Evolutionary conservation across 31 red algal genomes (phyloP).

Genomic region (Endocladia muricata): DNA sequence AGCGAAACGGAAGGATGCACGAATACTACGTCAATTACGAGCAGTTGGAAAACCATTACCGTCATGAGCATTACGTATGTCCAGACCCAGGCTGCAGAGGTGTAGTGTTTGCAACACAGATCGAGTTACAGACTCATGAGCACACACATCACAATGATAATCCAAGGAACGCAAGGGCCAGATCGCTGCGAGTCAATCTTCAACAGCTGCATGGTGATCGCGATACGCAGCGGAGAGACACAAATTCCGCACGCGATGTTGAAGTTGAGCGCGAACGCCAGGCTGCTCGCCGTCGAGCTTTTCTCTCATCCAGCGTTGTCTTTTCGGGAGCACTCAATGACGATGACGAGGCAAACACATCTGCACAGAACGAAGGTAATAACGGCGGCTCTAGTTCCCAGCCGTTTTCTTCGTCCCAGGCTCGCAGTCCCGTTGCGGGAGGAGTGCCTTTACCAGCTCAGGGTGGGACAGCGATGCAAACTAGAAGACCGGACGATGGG

Average conservation of each 20-base stretch:
- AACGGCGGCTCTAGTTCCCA: background rate
- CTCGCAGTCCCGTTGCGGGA: background rate
- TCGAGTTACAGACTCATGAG: slow-evolving; percentile 84
- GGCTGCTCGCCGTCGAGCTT: slow-evolving; percentile 55
- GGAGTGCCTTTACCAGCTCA: background rate
- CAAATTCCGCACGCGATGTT: slow-evolving; percentile 14
- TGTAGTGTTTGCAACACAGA: slow-evolving; percentile 69
- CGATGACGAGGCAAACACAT: slow-evolving; percentile 8
- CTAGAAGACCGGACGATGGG: slow-evolving; percentile 61
- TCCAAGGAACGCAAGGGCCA: slow-evolving; percentile 16
- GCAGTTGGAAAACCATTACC: slow-evolving; percentile 78
- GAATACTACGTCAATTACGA: slow-evolving; percentile 84
- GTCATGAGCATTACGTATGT: slow-evolving; percentile 81
- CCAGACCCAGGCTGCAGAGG: slow-evolving; percentile 66
- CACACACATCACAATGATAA: slow-evolving; percentile 41
- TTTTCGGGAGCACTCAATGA: slow-evolving; percentile 48
- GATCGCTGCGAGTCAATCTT: slow-evolving; percentile 64
- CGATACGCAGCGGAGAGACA: slow-evolving; percentile 3
- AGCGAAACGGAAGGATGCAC: slow-evolving; percentile 80
- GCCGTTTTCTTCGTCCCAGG: background rate
- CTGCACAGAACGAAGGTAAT: background rate
- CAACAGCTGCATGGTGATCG: slow-evolving; percentile 59
- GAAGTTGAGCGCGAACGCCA: slow-evolving; percentile 49
- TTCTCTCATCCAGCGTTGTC: slow-evolving; percentile 67
- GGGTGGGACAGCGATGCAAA: background rate